These are phyloP conservation scores for Suhomyces chickasaworum DNA, from an alignment of 1,139 yeast species.

Conservation along the genomic window DNA sequence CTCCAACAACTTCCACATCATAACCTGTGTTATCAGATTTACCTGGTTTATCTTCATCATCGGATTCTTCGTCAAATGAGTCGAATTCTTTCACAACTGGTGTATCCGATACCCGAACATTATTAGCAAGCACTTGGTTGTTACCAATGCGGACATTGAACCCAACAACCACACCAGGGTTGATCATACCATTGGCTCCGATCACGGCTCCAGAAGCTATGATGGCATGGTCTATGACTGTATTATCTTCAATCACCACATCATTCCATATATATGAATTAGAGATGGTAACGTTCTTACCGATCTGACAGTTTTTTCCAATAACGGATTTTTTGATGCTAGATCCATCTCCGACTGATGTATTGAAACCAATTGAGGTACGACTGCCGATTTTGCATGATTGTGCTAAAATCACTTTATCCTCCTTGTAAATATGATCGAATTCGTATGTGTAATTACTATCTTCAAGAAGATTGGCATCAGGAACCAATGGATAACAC, in stretches of 20 bases:
- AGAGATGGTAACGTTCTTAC: constrained; percentile 67
- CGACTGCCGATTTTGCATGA: constrained; percentile 80
- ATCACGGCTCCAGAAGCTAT: constrained; percentile 66
- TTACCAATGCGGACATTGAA: constrained; percentile 67
- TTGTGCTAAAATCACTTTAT: constrained; percentile 83
- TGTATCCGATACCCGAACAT: constrained; percentile 53
- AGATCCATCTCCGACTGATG: constrained; percentile 65
- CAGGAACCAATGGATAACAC: constrained; percentile 91
- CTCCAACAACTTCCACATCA: constrained; percentile 53
- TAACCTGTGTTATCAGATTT: constrained; percentile 16
- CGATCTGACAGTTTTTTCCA: constrained; percentile 85
- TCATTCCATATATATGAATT: constrained; percentile 89
- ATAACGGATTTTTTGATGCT: constrained; percentile 66
- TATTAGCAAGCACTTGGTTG: constrained; percentile 46
- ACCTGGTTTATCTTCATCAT: constrained; percentile 20
- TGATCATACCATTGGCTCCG: constrained; percentile 51
- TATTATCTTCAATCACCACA: constrained; percentile 67
- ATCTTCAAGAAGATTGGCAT: constrained; percentile 68
- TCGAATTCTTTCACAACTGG: constrained; percentile 41
- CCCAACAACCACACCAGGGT: constrained; percentile 80
- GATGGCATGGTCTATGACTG: constrained; percentile 59
- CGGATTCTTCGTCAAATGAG: constrained; percentile 28
- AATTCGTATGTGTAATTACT: constrained; percentile 79
- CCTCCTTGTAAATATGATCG: constrained; percentile 84
- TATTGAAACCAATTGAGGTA: constrained; percentile 74